A percentile compares a stretch with the other conserved stretches of the same genome.
Evolutionary conservation across 768 basidiomycete genomes (phyloP).

Genomic region (Tephrocybe sp.): DNA sequence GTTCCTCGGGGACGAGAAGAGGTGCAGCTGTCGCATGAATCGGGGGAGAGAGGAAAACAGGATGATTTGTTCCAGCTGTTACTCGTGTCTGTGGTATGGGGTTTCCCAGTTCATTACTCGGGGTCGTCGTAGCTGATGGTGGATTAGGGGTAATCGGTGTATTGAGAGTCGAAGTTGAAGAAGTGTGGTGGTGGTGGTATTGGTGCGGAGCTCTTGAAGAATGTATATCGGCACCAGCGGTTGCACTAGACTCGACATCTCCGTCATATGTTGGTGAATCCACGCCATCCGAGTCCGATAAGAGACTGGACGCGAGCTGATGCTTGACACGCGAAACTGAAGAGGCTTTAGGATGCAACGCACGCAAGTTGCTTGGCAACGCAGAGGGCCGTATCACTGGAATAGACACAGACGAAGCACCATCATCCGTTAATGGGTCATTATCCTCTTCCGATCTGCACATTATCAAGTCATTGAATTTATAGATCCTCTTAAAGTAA

Average conservation of each 20-base stretch:
- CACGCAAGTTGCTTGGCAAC: conserved; percentile 22
- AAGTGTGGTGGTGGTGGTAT: conserved; percentile 40
- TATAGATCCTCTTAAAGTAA: background rate
- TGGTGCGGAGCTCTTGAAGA: conserved; percentile 27
- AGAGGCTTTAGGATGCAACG: conserved; percentile 31
- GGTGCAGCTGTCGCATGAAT: conserved; percentile 24
- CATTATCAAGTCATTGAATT: conserved; percentile 12
- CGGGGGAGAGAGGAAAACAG: conserved; percentile 35
- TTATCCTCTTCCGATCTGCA: conserved; percentile 85
- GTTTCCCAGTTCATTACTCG: conserved; percentile 22
- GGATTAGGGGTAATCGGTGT: conserved; percentile 36
- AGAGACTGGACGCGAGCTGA: conserved; percentile 53
- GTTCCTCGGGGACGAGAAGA: conserved; percentile 36
- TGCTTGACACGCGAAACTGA: conserved; percentile 37
- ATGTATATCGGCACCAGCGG: conserved; percentile 48
- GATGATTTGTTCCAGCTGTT: conserved; percentile 25
- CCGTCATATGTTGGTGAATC: conserved; percentile 92
- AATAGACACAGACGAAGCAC: conserved; percentile 49
- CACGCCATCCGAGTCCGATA: conserved; percentile 72
- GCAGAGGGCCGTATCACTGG: conserved; percentile 35
- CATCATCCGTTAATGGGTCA: conserved; percentile 81
- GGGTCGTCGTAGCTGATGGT: conserved; percentile 24
- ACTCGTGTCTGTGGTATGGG: conserved; percentile 21
- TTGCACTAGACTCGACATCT: conserved; percentile 80
- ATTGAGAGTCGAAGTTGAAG: conserved; percentile 55